Evolutionary conservation across 2,329 filamentous ascomycete species (phyloP).

Genomic region (Alternaria burnsii): DNA sequence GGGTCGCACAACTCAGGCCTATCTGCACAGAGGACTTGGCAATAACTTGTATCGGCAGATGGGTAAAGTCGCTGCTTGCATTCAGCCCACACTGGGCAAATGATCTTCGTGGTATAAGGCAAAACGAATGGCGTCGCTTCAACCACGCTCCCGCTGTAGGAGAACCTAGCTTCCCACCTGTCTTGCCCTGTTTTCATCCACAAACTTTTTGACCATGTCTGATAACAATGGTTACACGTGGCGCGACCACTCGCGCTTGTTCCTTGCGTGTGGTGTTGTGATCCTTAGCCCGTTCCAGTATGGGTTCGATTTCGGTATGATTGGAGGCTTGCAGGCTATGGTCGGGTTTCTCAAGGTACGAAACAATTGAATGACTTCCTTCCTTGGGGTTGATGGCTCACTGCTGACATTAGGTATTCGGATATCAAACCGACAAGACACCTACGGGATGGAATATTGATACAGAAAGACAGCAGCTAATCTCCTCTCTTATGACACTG

Average conservation of each 20-base stretch:
- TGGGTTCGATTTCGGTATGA: conserved; percentile 62
- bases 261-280: conserved; percentile 59
- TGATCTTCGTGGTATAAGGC: conserved; percentile 33
- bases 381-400: not conserved
- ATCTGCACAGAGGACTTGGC: conserved; percentile 21
- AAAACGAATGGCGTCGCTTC: conserved; percentile 8
- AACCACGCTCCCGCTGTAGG: not conserved
- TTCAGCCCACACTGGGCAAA: conserved; percentile 25
- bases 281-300: conserved; percentile 63
- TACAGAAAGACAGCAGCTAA: conserved; percentile 55
- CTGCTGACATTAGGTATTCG: conserved; percentile 34
- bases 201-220: conserved; percentile 25
- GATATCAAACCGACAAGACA: conserved; percentile 37
- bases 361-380: no score
- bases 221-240: conserved; percentile 36
- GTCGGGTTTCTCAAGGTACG: conserved; percentile 57
- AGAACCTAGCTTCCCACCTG: not conserved
- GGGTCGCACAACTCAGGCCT: conserved; percentile 31
- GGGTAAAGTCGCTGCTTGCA: conserved; percentile 31
- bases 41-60: conserved; percentile 38
- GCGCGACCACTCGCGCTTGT: conserved; percentile 55
- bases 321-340: conserved; percentile 62
- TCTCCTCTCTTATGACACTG: conserved; percentile 57
- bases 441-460: conserved; percentile 55
- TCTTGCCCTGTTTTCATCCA: not conserved